Evolutionary conservation across 2,329 filamentous ascomycete species (phyloP), one percentile per base, ranked within the genome.

Genomic region (Talaromyces sp.): DNA sequence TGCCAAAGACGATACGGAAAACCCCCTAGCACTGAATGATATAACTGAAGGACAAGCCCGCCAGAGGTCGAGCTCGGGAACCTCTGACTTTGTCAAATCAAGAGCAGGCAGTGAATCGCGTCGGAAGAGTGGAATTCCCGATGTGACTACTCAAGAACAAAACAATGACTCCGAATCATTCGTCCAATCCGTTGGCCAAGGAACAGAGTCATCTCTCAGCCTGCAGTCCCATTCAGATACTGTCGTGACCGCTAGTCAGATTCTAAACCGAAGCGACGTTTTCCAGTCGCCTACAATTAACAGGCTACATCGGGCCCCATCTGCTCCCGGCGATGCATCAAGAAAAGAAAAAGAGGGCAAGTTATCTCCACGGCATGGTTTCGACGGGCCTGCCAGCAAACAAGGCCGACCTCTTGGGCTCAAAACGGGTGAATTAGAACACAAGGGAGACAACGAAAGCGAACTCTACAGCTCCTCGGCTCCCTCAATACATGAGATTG

Each of bases 161-260:
- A 82, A 82, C 55, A 80, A 84, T 59, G 86, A 84, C 59, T 89
- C 88, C 0, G 90, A 91, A 63, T 96, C 91, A 2, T 90, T 88
- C 63, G 83, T 87, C 5, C 88, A 89, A 67, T 91, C 88, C 43
- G 68, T 88, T 63, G 90, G 90, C 57, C 89, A 89, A 51, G 88
- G 86, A 0, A 91, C 87, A 5, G 85, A 89, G 59, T 93, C 89
- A 1, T 90, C 86, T 2, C 78, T 88, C 32, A 81, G 88, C 1
- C 81, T 86, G 4, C 90, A 89, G 3, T 87, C 86, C 0, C 85
- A 84, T 58, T 89, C 93, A 49, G 90, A 93, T 61, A 85, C 81
- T n/a, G 81, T 82, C 59, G 87, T 89, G 54, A 96, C 93, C 3
- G 93, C 90, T 2, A 98, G 93, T 71, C 92, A 96, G 73, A 97